A percentile compares a stretch with the other conserved stretches of the same genome.
Evolutionary conservation across 805 yeast species (phyloP).

Genomic region (Hanseniaspora singularis): DNA sequence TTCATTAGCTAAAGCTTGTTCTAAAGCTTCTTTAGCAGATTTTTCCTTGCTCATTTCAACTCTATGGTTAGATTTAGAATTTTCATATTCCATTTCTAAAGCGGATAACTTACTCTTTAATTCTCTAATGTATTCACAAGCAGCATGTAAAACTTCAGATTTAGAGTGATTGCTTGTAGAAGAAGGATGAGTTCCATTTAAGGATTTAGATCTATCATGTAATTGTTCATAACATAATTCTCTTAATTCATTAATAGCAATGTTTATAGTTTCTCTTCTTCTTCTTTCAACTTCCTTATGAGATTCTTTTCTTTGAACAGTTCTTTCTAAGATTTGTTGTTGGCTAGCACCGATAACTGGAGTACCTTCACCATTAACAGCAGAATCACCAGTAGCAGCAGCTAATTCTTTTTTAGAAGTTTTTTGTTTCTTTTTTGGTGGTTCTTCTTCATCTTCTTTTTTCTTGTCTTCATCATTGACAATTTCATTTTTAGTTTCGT

Average conservation of each 20-base stretch:
- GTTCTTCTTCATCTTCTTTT: constrained; percentile 10
- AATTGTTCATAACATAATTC: constrained; percentile 70
- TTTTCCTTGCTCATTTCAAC: constrained; percentile 9
- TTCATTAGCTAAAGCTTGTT: constrained; percentile 11
- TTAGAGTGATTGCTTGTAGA: constrained; percentile 46
- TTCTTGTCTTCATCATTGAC: not conserved
- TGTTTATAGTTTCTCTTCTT: constrained; percentile 76
- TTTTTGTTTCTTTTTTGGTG: constrained; percentile 2
- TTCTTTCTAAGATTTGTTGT: constrained; percentile 40
- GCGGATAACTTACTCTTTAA: constrained; percentile 50
- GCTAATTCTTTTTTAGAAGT: constrained; percentile 11
- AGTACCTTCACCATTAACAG: constrained; percentile 24
- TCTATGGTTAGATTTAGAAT: constrained; percentile 5
- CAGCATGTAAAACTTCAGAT: constrained; percentile 76
- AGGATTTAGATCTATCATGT: constrained; percentile 10
- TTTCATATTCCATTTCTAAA: constrained; percentile 11
- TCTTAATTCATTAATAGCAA: constrained; percentile 73
- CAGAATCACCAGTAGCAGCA: not conserved
- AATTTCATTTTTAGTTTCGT: not conserved
- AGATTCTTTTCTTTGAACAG: constrained; percentile 63
- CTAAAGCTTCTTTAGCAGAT: constrained; percentile 13
- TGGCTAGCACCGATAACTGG: not conserved
- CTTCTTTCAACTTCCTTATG: constrained; percentile 94
- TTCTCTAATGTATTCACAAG: constrained; percentile 81
- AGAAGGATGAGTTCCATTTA: not conserved